Evolutionary conservation across 805 yeast species (phyloP).

Genomic region (Spathaspora sp.): DNA sequence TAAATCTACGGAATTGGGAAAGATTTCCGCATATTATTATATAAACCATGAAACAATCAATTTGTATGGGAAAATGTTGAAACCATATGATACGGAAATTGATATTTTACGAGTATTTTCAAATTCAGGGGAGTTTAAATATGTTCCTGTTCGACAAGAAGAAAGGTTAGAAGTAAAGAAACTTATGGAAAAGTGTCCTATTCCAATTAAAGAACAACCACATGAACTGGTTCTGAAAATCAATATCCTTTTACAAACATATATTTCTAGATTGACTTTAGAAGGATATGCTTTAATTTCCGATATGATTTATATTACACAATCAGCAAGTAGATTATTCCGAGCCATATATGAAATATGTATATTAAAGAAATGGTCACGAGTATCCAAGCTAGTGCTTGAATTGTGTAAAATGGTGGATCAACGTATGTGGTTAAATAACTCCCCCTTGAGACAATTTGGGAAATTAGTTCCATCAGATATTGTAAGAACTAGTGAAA

Average conservation of each 20-base stretch:
- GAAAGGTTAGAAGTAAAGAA: conserved; percentile 73
- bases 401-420: conserved; percentile 79
- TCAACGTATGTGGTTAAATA: conserved; percentile 76
- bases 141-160: conserved; percentile 80
- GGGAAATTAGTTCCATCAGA: conserved; percentile 61
- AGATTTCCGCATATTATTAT: conserved; percentile 83
- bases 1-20: conserved; percentile 62
- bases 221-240: conserved; percentile 76
- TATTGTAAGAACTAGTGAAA: conserved; percentile 70
- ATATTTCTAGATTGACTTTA: conserved; percentile 69
- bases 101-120: conserved; percentile 80
- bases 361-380: conserved; percentile 67
- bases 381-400: conserved; percentile 51
- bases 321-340: conserved; percentile 85
- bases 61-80: conserved; percentile 57
- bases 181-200: conserved; percentile 71
- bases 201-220: conserved; percentile 74
- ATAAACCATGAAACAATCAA: conserved; percentile 72
- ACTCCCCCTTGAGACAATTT: conserved; percentile 85
- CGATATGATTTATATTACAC: conserved; percentile 90
- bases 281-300: conserved; percentile 90
- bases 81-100: conserved; percentile 61
- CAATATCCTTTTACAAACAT: conserved; percentile 77
- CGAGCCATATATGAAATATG: conserved; percentile 84
- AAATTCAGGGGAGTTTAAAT: conserved; percentile 78